Conservation (phyloP, 2,329 filamentous ascomycete genomes). For the Knufia petricola region DNA sequence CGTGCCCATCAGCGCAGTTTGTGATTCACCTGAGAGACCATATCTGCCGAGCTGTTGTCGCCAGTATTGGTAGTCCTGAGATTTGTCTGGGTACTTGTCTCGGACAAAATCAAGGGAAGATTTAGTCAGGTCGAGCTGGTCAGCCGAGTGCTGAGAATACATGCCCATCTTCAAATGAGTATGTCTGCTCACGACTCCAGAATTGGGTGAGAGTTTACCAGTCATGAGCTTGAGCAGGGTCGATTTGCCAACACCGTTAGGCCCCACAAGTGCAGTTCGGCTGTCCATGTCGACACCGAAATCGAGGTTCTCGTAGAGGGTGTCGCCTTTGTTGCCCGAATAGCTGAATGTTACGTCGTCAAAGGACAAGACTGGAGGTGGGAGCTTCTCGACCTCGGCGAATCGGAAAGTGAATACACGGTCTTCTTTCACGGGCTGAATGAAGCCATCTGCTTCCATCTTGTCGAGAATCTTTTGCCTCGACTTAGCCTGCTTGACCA, state of each 20-base stretch:
- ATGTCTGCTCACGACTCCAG: slow-evolving; percentile 74
- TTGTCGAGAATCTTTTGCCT: slow-evolving; percentile 99
- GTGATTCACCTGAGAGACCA: slow-evolving; percentile 82
- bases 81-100: slow-evolving; percentile 81
- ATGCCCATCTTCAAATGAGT: slow-evolving; percentile 97
- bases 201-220: slow-evolving; percentile 76
- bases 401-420: slow-evolving; percentile 95
- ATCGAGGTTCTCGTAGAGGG: slow-evolving; percentile 92
- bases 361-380: slow-evolving; percentile 89
- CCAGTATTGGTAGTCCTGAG: slow-evolving; percentile 99
- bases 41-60: slow-evolving; percentile 93
- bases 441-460: slow-evolving; percentile 99
- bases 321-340: slow-evolving; percentile 78
- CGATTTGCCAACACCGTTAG: slow-evolving; percentile 98
- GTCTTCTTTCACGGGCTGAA: slow-evolving; percentile 78
- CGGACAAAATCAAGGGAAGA: slow-evolving; percentile 94
- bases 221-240: slow-evolving; percentile 95
- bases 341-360: slow-evolving; percentile 98
- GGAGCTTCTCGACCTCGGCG: slow-evolving; percentile 98
- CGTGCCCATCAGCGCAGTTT: slow-evolving; percentile 96
- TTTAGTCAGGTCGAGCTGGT: slow-evolving; percentile 97
- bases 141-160: slow-evolving; percentile 96
- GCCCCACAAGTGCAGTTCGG: slow-evolving; percentile 88
- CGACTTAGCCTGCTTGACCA: slow-evolving; percentile 97
- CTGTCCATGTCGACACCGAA: slow-evolving; percentile 99